These are phyloP conservation scores for Boechera retrofracta DNA, from an alignment of 345 rosid species.

Conservation along the genomic window DNA sequence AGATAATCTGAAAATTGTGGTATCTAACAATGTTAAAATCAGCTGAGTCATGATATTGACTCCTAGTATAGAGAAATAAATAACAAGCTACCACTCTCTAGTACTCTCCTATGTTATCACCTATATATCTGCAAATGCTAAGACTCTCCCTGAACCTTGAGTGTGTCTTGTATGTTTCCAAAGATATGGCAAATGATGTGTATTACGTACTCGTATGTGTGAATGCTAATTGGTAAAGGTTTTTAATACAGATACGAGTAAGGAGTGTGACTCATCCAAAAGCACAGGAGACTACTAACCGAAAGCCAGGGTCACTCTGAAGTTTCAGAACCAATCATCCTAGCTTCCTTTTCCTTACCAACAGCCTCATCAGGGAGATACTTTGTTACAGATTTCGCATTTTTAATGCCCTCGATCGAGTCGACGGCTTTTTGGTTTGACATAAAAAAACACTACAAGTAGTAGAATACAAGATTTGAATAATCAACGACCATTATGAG, in stretches of 20 bases:
- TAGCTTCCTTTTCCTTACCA: conserved; percentile 21
- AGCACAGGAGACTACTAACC: conserved; percentile 37
- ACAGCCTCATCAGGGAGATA: background rate
- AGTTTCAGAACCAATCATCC: conserved; percentile 75
- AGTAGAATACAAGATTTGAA: conserved; percentile 24
- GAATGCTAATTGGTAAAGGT: conserved; percentile 37
- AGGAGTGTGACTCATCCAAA: conserved; percentile 38
- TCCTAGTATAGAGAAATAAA: conserved; percentile 31
- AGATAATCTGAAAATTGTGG: conserved; percentile 5
- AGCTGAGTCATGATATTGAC: conserved; percentile 40
- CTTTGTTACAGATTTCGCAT: conserved; percentile 66
- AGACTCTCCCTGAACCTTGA: conserved; percentile 2
- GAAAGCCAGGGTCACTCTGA: conserved; percentile 39
- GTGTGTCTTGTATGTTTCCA: conserved; percentile 27
- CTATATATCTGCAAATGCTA: background rate
- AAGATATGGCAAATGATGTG: conserved; percentile 17
- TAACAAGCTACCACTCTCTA: conserved; percentile 8
- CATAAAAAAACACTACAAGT: conserved; percentile 52
- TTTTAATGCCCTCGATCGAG: conserved; percentile 51
- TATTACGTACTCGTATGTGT: background rate
- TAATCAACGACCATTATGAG: conserved; percentile 9
- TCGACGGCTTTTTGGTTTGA: conserved; percentile 69
- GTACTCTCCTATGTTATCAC: conserved; percentile 26
- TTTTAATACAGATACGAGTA: conserved; percentile 40
- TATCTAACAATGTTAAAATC: conserved; percentile 33